These are phyloP conservation scores for Schoenoplectus tabernaemontani DNA, from an alignment of 202 grass and related monocot species.

Conservation along the genomic window DNA sequence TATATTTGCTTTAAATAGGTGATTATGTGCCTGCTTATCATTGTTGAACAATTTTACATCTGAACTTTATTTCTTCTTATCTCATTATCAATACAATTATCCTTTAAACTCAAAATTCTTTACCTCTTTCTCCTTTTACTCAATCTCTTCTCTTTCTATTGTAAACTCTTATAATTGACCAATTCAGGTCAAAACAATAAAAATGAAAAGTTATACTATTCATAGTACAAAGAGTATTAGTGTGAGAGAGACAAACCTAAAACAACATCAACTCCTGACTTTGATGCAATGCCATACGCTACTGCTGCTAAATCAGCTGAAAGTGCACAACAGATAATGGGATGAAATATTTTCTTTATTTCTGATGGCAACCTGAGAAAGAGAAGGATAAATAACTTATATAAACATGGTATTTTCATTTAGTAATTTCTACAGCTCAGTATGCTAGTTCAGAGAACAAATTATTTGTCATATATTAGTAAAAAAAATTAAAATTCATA, in stretches of 20 bases:
- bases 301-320: conserved; percentile 65
- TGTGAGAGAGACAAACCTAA: conserved; percentile 49
- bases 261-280: conserved; percentile 48
- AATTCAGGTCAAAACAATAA: too few relatives aligned
- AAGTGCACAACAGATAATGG: conserved; percentile 75
- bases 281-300: conserved; percentile 47
- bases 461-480: background rate
- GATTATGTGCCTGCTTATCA: too few relatives aligned
- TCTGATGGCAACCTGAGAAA: conserved; percentile 58
- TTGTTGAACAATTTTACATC: too few relatives aligned
- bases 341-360: conserved; percentile 67
- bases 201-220: too few relatives aligned
- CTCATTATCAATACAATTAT: too few relatives aligned
- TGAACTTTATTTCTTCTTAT: too few relatives aligned
- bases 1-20: too few relatives aligned
- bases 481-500: background rate
- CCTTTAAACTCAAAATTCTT: too few relatives aligned
- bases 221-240: background rate
- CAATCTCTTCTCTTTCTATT: too few relatives aligned
- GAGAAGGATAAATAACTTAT: conserved; percentile 13
- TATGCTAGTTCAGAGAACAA: background rate
- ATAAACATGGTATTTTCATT: background rate
- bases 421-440: background rate
- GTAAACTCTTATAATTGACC: too few relatives aligned
- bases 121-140: too few relatives aligned